Evolutionary conservation across 2,329 filamentous ascomycete genomes (phyloP).

Genomic region (Trichoderma simmonsii): DNA sequence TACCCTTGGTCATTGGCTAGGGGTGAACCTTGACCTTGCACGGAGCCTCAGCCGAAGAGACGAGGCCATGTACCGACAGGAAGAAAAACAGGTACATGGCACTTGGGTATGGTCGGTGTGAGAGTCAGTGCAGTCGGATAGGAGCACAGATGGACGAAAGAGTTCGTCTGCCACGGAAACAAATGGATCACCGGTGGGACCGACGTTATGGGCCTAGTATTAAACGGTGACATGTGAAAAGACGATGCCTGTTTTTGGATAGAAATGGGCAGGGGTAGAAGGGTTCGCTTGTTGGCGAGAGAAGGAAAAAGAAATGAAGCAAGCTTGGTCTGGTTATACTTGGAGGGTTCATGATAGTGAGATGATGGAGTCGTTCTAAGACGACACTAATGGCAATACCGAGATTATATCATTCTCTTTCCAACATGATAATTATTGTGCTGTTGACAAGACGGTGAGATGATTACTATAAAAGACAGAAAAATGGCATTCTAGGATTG

Average conservation of each 20-base stretch:
- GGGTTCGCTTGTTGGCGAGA: background rate
- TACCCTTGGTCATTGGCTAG: background rate
- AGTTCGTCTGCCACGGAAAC: background rate
- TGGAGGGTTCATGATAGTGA: background rate
- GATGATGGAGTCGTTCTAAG: background rate
- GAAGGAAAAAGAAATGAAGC: background rate
- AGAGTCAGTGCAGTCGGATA: background rate
- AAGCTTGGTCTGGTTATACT: too few relatives aligned
- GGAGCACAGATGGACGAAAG: background rate
- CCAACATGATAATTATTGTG: background rate
- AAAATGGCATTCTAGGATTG: background rate
- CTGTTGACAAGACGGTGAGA: background rate
- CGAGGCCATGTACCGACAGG: background rate
- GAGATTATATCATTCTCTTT: background rate
- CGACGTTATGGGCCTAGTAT: background rate
- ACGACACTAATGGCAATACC: background rate
- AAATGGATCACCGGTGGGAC: background rate
- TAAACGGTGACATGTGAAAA: background rate
- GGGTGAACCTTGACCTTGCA: background rate
- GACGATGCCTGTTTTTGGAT: background rate
- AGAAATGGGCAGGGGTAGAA: background rate
- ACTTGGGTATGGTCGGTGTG: background rate
- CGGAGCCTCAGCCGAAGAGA: constrained; percentile 9
- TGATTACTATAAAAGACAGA: background rate
- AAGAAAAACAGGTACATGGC: background rate